phyloP scores from a whole-genome alignment of 1,139 yeast genomes.

The Candida sanyaensis region DNA sequence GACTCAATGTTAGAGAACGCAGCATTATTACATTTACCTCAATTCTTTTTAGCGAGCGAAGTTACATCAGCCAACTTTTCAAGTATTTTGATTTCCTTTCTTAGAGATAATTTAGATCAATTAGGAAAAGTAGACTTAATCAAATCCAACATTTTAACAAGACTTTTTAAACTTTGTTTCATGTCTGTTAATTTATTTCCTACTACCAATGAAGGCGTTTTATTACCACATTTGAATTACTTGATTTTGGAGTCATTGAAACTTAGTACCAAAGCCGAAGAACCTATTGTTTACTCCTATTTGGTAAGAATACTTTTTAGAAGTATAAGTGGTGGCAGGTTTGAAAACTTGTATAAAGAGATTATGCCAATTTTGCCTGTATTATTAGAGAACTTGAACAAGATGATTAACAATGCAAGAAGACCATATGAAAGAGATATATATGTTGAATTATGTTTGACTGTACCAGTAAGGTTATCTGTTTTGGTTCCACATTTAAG shows the following conservation, averaged over 20 bases:
- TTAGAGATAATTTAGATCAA: constrained; percentile 71
- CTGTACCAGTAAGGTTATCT: constrained; percentile 92
- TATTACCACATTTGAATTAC: constrained; percentile 83
- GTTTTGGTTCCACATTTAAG: constrained; percentile 91
- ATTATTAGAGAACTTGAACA: constrained; percentile 79
- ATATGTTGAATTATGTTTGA: constrained; percentile 89
- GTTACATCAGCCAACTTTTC: constrained; percentile 91
- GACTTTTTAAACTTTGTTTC: constrained; percentile 87
- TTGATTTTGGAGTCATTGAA: constrained; percentile 80
- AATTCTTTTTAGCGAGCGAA: constrained; percentile 90
- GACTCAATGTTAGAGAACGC: constrained; percentile 83
- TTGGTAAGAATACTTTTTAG: constrained; percentile 87
- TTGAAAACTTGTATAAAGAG: constrained; percentile 88
- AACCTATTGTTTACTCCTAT: constrained; percentile 88
- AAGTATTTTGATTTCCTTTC: constrained; percentile 77
- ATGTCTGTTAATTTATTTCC: constrained; percentile 96
- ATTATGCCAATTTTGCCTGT: constrained; percentile 90
- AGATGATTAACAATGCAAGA: constrained; percentile 79
- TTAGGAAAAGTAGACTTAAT: constrained; percentile 80
- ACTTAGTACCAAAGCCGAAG: constrained; percentile 84
- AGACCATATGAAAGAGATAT: constrained; percentile 90
- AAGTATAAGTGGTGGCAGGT: constrained; percentile 95
- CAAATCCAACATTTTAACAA: constrained; percentile 77
- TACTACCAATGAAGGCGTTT: constrained; percentile 78
- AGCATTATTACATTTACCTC: constrained; percentile 87